Base-by-base conservation (phyloP, 2,329 filamentous ascomycete species). In the Aaosphaeria arxii region DNA sequence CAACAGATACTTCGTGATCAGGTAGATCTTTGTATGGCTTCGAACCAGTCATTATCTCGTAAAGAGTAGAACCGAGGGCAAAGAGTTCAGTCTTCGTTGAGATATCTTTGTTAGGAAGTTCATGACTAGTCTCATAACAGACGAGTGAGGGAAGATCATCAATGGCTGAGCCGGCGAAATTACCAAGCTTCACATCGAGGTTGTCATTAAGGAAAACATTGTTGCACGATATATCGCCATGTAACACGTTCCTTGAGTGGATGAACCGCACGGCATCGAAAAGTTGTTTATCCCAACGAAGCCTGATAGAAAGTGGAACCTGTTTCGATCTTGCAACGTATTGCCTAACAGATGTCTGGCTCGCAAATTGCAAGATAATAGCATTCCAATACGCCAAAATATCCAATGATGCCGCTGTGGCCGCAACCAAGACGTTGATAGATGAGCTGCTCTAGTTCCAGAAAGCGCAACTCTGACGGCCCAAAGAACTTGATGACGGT, bases 171-270 rank as follows among this genome's bases (percentile, higher is more conserved):
- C 69, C 67, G 40, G 59, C 56, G 45, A 72, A 71, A 46, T 71
- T 68, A 24, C 64, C 62, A 46, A 74, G 70, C 44, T 65, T 61
- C 43, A 73, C 58, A 52, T 69, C 48, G 5, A 74, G 57, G 46
- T 56, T 45, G 28, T 55, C 49, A 52, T 72, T 67, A 24, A 74
- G 54, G 0, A 74, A 57, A 43, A 73, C 66, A 50, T 74, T 72
- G 42, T 63, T 66, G 2, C 70, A 70, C 50, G 65, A 63, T 33
- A 74, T 58, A 51, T 74, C 69, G 51, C 64, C 69, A 52, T 74
- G 71, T 48, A 74, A 63, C 6, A 73, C 61, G 24, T 58, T 49
- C 44, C 58, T 59, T 11, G 52, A 58, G 58, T 75, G 72, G 31
- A 74, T 49, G 40, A 69, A 56, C 6, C 32, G 30, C 4, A 51